Evolutionary conservation across 345 rosid species (phyloP).

Genomic region (Citrus mangshanensis): DNA sequence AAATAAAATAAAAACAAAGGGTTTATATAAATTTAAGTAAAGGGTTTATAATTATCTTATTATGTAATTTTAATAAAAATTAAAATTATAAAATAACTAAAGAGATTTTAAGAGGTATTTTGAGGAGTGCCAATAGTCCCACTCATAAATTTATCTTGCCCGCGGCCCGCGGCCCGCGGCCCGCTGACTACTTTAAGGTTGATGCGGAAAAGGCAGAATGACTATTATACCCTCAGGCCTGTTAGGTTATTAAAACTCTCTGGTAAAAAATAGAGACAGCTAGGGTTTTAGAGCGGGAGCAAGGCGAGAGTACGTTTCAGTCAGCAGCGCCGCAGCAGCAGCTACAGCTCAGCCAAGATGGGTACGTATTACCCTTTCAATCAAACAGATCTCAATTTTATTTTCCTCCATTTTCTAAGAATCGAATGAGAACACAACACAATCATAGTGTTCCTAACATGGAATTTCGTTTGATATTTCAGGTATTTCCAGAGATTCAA

Average conservation of each 20-base stretch:
- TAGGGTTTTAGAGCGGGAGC: conserved; percentile 10
- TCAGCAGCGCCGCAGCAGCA: background rate
- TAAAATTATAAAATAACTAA: no score
- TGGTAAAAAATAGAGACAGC: background rate
- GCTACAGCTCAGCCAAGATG: conserved; percentile 17
- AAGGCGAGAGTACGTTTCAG: background rate
- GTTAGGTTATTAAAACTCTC: background rate
- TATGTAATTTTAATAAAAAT: no score
- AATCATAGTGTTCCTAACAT: background rate
- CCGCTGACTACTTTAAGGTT: no score
- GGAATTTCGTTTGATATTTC: background rate
- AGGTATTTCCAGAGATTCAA: conserved; percentile 68
- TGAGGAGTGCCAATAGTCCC: no score
- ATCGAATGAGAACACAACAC: background rate
- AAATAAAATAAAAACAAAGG: no score
- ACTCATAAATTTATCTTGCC: no score
- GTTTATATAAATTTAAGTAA: no score
- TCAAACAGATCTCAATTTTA: background rate
- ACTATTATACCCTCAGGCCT: background rate
- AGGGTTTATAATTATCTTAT: no score
- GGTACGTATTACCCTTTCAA: background rate
- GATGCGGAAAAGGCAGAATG: background rate
- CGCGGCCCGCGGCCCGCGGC: no score
- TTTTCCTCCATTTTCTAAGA: background rate
- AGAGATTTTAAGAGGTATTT: no score